phyloP scores from a whole-genome alignment of 306 rosid genomes.

The Sicyos baderoa region DNA sequence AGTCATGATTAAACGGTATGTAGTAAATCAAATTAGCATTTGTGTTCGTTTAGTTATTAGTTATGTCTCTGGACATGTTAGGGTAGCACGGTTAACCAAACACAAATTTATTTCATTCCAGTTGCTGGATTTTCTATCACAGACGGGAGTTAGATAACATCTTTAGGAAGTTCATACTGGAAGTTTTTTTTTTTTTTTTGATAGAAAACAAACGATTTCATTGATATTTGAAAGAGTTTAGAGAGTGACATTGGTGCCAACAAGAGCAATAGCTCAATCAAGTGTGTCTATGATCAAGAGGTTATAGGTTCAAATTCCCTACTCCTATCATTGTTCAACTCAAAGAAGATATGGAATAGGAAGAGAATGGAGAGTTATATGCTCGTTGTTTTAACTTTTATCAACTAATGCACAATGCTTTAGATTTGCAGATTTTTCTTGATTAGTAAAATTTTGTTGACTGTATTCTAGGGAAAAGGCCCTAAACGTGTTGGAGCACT shows the following conservation, averaged over 20 bases:
- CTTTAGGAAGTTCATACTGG: constrained; percentile 1
- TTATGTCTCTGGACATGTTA: not conserved
- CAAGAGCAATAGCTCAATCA: too few species aligned
- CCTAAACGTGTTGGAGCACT: constrained; percentile 92
- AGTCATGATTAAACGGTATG: not conserved
- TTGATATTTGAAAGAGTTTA: too few species aligned
- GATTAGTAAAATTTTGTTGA: not conserved
- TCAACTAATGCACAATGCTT: not conserved
- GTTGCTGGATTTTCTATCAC: not conserved
- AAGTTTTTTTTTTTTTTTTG: too few species aligned
- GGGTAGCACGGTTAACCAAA: not conserved
- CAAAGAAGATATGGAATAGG: too few species aligned
- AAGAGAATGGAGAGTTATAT: not conserved
- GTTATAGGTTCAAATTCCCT: too few species aligned
- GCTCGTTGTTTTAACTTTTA: not conserved
- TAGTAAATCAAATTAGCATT: not conserved
- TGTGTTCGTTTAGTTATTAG: not conserved
- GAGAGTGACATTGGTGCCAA: too few species aligned
- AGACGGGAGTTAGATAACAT: not conserved
- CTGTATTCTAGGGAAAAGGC: constrained; percentile 71
- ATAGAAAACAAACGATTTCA: too few species aligned
- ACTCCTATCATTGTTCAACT: too few species aligned
- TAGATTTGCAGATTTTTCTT: not conserved
- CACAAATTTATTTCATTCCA: not conserved
- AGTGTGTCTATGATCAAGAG: too few species aligned